Evolutionary conservation across 2,329 filamentous ascomycete genomes (phyloP).

Genomic region (Cladosporium halotolerans): DNA sequence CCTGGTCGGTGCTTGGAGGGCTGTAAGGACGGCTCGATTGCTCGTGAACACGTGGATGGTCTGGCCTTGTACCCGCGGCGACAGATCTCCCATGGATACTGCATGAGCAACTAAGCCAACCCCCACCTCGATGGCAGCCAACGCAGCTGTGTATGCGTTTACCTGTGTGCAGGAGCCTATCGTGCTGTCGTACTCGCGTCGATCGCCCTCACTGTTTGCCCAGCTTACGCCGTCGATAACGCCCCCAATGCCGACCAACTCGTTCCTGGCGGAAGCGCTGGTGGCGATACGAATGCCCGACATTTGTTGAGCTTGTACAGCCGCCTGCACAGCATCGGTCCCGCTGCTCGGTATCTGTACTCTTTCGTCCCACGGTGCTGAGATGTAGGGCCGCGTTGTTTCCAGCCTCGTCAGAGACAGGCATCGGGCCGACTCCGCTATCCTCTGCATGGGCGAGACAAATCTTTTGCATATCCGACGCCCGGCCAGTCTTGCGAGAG

Average conservation of each 20-base stretch:
- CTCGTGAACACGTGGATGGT: background rate
- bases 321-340: background rate
- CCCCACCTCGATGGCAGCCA: slow-evolving; percentile 1
- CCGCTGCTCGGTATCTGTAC: background rate
- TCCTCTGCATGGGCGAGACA: background rate
- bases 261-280: slow-evolving; percentile 1
- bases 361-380: background rate
- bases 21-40: background rate
- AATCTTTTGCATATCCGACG: background rate
- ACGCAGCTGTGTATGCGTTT: background rate
- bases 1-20: background rate
- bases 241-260: background rate
- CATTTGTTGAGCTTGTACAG: background rate
- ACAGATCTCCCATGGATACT: background rate
- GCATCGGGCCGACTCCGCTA: background rate
- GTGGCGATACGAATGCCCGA: background rate
- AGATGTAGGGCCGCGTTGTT: background rate
- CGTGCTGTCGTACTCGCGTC: background rate
- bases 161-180: background rate
- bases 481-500: slow-evolving; percentile 1
- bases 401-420: background rate
- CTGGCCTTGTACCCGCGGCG: background rate
- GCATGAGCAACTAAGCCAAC: background rate
- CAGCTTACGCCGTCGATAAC: background rate
- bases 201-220: background rate